phyloP scores from a whole-genome alignment of 345 rosid genomes.

The Melaleuca alternifolia region DNA sequence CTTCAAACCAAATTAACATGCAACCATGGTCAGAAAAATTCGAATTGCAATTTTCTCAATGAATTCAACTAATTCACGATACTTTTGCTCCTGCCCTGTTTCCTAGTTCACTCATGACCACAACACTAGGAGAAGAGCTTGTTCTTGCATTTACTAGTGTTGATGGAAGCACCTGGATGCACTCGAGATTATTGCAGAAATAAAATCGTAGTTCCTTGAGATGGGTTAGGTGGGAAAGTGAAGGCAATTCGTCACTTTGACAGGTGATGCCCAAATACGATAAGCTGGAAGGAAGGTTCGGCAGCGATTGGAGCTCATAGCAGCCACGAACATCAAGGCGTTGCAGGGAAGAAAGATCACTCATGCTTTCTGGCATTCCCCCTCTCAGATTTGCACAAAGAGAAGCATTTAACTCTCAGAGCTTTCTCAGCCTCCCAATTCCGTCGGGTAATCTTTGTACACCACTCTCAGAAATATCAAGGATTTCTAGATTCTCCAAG shows the following conservation, averaged over 20 bases:
- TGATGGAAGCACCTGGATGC: neutral
- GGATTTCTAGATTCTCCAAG: neutral
- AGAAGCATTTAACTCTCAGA: neutral
- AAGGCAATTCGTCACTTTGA: neutral
- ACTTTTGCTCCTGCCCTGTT: no score
- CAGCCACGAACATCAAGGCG: fast-evolving
- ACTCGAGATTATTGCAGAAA: fast-evolving
- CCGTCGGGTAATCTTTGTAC: neutral
- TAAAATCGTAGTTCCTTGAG: fast-evolving
- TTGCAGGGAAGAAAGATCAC: neutral
- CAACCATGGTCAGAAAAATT: no score
- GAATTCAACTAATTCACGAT: no score
- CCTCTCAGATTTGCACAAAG: fast-evolving
- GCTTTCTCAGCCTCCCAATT: neutral
- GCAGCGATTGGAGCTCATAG: fast-evolving
- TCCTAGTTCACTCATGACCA: no score
- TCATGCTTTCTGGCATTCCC: neutral
- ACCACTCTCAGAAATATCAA: neutral
- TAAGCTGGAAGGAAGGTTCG: neutral
- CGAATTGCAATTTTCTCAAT: no score
- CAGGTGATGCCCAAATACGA: neutral
- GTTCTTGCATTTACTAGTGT: no score
- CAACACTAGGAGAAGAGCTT: no score
- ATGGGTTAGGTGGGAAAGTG: neutral
- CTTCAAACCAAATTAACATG: neutral